A percentile compares a stretch with the other conserved stretches of the same genome.
Conservation (phyloP, 140 eudicot species). For the Eryngium alpinum region DNA sequence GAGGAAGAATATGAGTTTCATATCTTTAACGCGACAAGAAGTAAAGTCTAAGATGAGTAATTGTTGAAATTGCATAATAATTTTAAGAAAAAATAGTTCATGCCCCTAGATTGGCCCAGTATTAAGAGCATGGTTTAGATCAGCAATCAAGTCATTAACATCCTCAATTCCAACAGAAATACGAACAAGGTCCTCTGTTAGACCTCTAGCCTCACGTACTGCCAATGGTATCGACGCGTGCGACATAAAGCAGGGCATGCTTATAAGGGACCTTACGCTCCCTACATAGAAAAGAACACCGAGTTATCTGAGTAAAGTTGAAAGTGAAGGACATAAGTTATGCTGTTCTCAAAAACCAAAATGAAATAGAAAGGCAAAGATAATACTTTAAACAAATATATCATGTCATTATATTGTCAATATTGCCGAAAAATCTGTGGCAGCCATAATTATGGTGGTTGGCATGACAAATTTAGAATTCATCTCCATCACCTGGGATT, state of each 20-base stretch:
- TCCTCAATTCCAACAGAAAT: slow-evolving; percentile 96
- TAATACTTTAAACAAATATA: too few species aligned
- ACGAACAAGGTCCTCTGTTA: slow-evolving; percentile 84
- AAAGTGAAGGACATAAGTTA: not conserved
- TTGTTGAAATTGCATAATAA: not conserved
- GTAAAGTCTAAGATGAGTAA: too few species aligned
- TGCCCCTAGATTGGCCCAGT: slow-evolving; percentile 52
- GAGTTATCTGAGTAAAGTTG: not conserved
- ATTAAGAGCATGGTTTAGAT: slow-evolving; percentile 64
- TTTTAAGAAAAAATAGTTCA: not conserved
- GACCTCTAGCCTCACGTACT: slow-evolving; percentile 89
- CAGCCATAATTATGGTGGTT: too few species aligned
- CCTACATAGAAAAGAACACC: slow-evolving; percentile 33
- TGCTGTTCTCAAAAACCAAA: not conserved
- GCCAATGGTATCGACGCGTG: slow-evolving; percentile 85
- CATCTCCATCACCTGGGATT: too few species aligned
- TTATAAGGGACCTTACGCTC: slow-evolving; percentile 91
- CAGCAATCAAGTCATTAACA: slow-evolving; percentile 83
- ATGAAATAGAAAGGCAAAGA: too few species aligned
- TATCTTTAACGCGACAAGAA: too few species aligned
- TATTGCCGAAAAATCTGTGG: too few species aligned
- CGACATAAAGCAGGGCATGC: slow-evolving; percentile 99
- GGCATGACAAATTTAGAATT: too few species aligned
- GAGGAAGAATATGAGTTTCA: too few species aligned
- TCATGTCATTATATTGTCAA: too few species aligned